Percentiles rank a stretch among this genome's conserved stretches.
phyloP scores from a whole-genome alignment of 2,329 filamentous ascomycete genomes.

The Coccinonectria pachysandricola region DNA sequence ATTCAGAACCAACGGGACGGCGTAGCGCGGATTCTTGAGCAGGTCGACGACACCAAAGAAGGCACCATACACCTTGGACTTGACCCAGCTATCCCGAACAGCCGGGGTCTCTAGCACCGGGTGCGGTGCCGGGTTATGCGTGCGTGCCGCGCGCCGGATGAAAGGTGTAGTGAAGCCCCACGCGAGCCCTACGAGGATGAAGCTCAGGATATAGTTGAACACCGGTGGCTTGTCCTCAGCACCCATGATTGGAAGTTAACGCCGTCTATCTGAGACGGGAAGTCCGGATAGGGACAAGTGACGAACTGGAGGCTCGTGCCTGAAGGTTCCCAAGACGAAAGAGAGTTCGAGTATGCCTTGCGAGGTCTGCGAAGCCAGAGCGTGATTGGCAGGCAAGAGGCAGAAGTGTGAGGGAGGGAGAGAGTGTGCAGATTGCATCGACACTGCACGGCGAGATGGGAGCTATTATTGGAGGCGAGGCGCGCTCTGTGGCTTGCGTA shows the following conservation, averaged over 20 bases:
- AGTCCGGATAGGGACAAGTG: background rate
- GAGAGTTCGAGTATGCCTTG: background rate
- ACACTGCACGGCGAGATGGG: no score
- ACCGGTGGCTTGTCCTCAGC: constrained; percentile 34
- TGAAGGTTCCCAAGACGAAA: background rate
- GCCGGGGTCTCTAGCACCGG: constrained; percentile 40
- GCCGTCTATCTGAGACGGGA: background rate
- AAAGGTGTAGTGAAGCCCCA: constrained; percentile 93
- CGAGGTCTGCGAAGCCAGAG: background rate
- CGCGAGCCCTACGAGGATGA: constrained; percentile 80
- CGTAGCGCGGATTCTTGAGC: constrained; percentile 71
- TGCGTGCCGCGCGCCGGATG: constrained; percentile 74
- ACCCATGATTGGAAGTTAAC: constrained; percentile 1
- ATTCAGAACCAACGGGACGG: constrained; percentile 75
- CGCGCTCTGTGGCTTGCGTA: constrained; percentile 11
- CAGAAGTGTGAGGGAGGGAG: constrained; percentile 1
- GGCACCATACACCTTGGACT: constrained; percentile 50
- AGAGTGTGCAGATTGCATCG: constrained; percentile 3
- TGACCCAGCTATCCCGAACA: constrained; percentile 49
- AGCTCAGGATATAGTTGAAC: constrained; percentile 79
- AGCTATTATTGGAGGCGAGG: constrained; percentile 14
- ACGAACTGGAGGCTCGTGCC: constrained; percentile 3
- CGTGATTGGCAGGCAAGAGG: background rate
- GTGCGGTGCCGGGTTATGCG: constrained; percentile 56
- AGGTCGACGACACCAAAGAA: constrained; percentile 71